These are phyloP conservation scores for Nemania diffusa DNA, from an alignment of 2,329 filamentous ascomycete genomes.

Conservation along the genomic window DNA sequence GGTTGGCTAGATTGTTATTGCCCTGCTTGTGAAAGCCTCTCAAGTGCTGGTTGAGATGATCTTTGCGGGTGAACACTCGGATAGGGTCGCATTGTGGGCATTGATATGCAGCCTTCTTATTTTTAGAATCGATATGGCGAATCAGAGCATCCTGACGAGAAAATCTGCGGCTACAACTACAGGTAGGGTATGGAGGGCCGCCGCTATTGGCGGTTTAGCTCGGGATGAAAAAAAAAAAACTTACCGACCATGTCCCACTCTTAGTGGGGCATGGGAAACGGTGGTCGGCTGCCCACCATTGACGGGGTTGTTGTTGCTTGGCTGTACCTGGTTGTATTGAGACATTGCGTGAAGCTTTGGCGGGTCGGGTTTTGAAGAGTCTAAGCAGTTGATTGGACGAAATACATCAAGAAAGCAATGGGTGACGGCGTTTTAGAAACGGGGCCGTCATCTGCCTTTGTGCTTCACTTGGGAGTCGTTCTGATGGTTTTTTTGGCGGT, in stretches of 20 bases:
- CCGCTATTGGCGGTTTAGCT: not conserved
- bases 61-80: not conserved
- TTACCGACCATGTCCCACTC: not conserved
- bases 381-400: not conserved
- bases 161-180: not conserved
- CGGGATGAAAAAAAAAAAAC: not conserved
- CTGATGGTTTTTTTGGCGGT: not conserved
- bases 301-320: not conserved
- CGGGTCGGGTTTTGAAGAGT: not conserved
- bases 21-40: not conserved
- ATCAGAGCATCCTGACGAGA: not conserved
- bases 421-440: not conserved
- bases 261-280: not conserved
- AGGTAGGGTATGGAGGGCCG: too few species aligned
- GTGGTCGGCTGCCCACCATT: not conserved
- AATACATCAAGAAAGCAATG: too few species aligned
- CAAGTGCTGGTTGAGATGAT: not conserved
- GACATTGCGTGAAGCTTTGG: not conserved
- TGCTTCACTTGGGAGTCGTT: not conserved
- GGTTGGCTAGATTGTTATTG: not conserved
- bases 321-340: not conserved
- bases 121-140: not conserved
- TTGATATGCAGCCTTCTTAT: not conserved
- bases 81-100: not conserved
- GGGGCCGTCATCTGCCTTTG: not conserved